These are phyloP conservation scores for Sphagnurus paluster DNA, from an alignment of 1,284 basidiomycete species.

Conservation along the genomic window DNA sequence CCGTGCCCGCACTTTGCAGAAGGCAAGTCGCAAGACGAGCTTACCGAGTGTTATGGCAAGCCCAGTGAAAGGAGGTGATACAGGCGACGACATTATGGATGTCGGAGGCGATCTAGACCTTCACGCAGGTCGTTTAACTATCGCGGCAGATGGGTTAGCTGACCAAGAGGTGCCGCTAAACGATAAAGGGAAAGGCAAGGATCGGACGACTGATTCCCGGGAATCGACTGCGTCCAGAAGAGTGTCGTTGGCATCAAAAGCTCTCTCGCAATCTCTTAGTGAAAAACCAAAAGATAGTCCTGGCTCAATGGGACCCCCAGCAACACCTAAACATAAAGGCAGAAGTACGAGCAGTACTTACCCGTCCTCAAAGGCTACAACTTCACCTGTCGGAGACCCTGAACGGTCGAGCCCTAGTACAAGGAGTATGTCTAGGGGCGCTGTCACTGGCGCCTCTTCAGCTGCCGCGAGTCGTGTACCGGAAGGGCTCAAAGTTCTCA, in stretches of 20 bases:
- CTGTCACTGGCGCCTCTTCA: too few relatives aligned
- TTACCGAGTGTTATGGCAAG: conserved; percentile 60
- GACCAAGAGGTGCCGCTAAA: not conserved
- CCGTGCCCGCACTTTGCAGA: conserved; percentile 35
- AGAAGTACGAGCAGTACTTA: conserved; percentile 44
- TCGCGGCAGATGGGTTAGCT: not conserved
- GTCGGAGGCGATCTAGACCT: conserved; percentile 21
- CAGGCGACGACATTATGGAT: conserved; percentile 26
- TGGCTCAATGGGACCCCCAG: conserved; percentile 40
- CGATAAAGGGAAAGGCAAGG: conserved; percentile 35
- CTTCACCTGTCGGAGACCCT: conserved; percentile 24
- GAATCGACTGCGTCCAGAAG: conserved; percentile 46
- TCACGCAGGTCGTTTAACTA: not conserved
- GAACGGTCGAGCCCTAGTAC: conserved; percentile 21
- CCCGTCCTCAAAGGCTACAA: conserved; percentile 21
- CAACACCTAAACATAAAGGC: conserved; percentile 38
- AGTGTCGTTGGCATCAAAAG: conserved; percentile 58
- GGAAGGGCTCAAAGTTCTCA: conserved; percentile 52
- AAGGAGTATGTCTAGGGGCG: conserved; percentile 15
- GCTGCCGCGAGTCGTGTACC: conserved; percentile 20
- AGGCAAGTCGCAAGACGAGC: conserved; percentile 64
- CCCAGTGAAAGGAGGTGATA: conserved; percentile 53
- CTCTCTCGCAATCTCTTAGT: conserved; percentile 56
- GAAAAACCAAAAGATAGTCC: conserved; percentile 37
- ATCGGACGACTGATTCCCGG: conserved; percentile 30